Evolutionary conservation across 257 asterid species (phyloP).

Genomic region (Plantago ovata): DNA sequence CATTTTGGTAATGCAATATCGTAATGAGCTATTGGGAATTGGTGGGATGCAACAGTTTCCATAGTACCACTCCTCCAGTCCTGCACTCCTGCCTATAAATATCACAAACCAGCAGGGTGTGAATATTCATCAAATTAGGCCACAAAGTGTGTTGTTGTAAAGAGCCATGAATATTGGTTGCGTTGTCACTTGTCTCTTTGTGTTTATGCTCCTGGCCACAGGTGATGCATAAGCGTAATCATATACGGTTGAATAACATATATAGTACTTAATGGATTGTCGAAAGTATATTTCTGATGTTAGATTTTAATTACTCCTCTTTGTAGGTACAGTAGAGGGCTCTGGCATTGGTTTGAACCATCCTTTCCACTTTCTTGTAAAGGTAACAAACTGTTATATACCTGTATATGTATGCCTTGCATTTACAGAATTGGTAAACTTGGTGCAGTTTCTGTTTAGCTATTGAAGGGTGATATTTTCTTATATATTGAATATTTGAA

Average conservation of each 20-base stretch:
- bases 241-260: neutral
- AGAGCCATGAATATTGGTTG: slow-evolving; percentile 32
- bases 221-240: slow-evolving; percentile 28
- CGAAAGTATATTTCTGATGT: neutral
- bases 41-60: slow-evolving; percentile 32
- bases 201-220: slow-evolving; percentile 37
- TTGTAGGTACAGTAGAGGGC: slow-evolving; percentile 29
- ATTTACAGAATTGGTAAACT: neutral
- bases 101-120: slow-evolving; percentile 8
- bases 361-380: slow-evolving; percentile 18
- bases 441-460: too few species aligned
- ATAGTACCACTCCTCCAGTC: slow-evolving; percentile 22
- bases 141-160: neutral
- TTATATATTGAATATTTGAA: too few species aligned
- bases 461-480: too few species aligned
- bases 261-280: neutral
- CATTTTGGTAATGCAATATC: slow-evolving; percentile 39
- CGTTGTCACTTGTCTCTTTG: slow-evolving; percentile 24
- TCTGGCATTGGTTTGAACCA: slow-evolving; percentile 19
- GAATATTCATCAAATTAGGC: neutral
- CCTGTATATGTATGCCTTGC: too few species aligned
- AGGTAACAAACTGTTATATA: slow-evolving; percentile 27
- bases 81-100: neutral
- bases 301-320: neutral
- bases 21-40: slow-evolving; percentile 24